These are phyloP conservation scores for Monoraphidium neglectum DNA, from an alignment of 139 green algal species.

Conservation along the genomic window DNA sequence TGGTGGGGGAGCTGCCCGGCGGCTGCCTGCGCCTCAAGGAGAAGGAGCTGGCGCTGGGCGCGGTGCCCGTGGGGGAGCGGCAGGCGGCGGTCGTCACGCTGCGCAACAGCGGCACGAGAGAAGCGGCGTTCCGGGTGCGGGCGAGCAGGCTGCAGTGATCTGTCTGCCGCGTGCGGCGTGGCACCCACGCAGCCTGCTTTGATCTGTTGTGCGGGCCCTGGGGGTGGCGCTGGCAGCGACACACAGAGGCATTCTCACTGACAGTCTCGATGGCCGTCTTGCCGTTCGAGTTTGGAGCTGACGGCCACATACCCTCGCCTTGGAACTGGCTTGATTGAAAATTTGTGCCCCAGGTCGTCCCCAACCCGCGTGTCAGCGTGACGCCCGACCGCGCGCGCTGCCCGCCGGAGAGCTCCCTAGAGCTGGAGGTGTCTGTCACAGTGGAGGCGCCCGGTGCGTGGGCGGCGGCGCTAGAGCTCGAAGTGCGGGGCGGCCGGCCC, in stretches of 20 bases:
- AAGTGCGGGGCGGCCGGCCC: slow-evolving; percentile 58
- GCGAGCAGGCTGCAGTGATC: too few species aligned
- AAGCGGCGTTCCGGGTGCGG: slow-evolving; percentile 33
- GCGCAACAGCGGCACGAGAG: slow-evolving; percentile 30
- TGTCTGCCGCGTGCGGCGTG: too few species aligned
- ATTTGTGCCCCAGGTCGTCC: slow-evolving; percentile 24
- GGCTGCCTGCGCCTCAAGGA: slow-evolving; percentile 51
- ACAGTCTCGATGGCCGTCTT: too few species aligned
- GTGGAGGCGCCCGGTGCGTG: slow-evolving; percentile 34
- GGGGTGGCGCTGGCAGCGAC: too few species aligned
- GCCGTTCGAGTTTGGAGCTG: too few species aligned
- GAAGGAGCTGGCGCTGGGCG: slow-evolving; percentile 52
- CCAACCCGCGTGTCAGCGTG: slow-evolving; percentile 29
- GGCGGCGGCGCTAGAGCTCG: slow-evolving; percentile 38
- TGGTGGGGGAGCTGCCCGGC: slow-evolving; percentile 51
- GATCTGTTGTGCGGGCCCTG: too few species aligned
- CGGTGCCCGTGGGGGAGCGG: slow-evolving; percentile 46
- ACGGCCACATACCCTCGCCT: too few species aligned
- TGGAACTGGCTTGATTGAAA: too few species aligned
- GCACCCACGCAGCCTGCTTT: too few species aligned
- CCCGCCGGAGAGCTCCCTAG: slow-evolving; percentile 40
- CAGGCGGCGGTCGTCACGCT: slow-evolving; percentile 42
- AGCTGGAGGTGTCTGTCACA: slow-evolving; percentile 57
- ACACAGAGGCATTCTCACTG: too few species aligned
- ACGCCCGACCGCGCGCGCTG: slow-evolving; percentile 43